Evolutionary conservation across 352 stramenopile genomes (phyloP).

Genomic region (Globisporangium viniferum): DNA sequence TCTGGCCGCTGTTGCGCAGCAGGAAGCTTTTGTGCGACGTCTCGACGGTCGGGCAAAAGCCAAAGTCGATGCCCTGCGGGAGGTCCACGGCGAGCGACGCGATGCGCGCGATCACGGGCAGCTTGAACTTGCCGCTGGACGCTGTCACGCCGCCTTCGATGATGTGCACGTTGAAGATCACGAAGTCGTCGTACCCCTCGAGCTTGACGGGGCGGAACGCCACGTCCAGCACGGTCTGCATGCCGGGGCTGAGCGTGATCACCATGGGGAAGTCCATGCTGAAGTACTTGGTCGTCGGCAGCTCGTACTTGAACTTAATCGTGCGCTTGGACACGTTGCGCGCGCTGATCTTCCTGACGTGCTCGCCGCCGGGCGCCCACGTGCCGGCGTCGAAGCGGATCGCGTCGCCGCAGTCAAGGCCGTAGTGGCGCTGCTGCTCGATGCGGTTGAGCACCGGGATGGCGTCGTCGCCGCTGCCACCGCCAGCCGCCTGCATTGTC

Average conservation of each 20-base stretch:
- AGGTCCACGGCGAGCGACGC: constrained; percentile 61
- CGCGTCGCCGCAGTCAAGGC: constrained; percentile 80
- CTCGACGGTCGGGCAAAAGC: constrained; percentile 88
- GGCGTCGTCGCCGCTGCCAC: not conserved
- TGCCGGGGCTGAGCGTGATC: constrained; percentile 87
- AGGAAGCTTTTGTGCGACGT: constrained; percentile 65
- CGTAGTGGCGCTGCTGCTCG: constrained; percentile 73
- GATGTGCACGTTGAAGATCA: constrained; percentile 87
- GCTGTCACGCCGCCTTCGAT: constrained; percentile 71
- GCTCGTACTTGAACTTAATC: constrained; percentile 92
- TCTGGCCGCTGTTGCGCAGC: constrained; percentile 86
- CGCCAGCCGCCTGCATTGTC: not conserved
- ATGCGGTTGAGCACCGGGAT: constrained; percentile 60
- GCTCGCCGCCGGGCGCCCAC: constrained; percentile 90
- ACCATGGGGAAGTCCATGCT: constrained; percentile 91
- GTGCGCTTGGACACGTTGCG: constrained; percentile 88
- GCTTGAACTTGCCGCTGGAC: constrained; percentile 73
- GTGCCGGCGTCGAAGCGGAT: constrained; percentile 87
- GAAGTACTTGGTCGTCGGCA: constrained; percentile 92
- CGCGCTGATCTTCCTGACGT: constrained; percentile 86
- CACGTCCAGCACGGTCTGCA: constrained; percentile 83
- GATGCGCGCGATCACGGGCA: constrained; percentile 85
- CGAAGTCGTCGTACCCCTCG: constrained; percentile 91
- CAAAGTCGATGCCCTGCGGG: constrained; percentile 76
- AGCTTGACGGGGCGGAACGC: constrained; percentile 87